phyloP scores from a whole-genome alignment of 768 basidiomycete genomes.

The Naganishia friedmannii region DNA sequence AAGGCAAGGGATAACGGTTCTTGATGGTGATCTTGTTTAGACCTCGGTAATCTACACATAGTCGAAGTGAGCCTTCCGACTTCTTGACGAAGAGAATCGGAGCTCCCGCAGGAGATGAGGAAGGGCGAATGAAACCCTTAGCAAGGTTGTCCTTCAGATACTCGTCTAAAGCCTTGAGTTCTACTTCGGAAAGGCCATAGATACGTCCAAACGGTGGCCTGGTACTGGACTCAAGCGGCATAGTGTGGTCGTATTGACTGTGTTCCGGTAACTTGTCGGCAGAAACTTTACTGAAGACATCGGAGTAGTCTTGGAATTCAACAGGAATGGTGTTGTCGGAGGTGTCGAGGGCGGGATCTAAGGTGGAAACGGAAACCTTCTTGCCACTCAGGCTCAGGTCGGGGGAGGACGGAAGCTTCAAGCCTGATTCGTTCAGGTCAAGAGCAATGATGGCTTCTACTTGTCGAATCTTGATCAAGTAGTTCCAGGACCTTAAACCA shows the following conservation, averaged over 20 bases:
- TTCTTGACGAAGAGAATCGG: constrained; percentile 40
- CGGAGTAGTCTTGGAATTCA: constrained; percentile 31
- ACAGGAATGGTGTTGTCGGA: background rate
- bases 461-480: too few relatives aligned
- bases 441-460: too few relatives aligned
- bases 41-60: constrained; percentile 25
- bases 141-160: constrained; percentile 39
- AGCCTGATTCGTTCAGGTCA: too few relatives aligned
- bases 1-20: constrained; percentile 38
- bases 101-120: constrained; percentile 34
- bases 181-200: constrained; percentile 36
- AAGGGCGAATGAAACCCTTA: constrained; percentile 29
- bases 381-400: too few relatives aligned
- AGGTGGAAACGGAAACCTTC: too few relatives aligned
- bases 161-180: constrained; percentile 32
- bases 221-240: constrained; percentile 34
- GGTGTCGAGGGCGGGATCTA: too few relatives aligned
- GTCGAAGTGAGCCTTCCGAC: constrained; percentile 45
- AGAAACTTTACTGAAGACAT: constrained; percentile 32
- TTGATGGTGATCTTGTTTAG: constrained; percentile 34
- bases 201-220: constrained; percentile 32
- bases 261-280: constrained; percentile 35
- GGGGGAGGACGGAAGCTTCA: too few relatives aligned
- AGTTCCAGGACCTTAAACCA: too few relatives aligned
- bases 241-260: constrained; percentile 35